phyloP scores from a whole-genome alignment of 1,139 yeast genomes.

The Yamadazyma trypodendri region DNA sequence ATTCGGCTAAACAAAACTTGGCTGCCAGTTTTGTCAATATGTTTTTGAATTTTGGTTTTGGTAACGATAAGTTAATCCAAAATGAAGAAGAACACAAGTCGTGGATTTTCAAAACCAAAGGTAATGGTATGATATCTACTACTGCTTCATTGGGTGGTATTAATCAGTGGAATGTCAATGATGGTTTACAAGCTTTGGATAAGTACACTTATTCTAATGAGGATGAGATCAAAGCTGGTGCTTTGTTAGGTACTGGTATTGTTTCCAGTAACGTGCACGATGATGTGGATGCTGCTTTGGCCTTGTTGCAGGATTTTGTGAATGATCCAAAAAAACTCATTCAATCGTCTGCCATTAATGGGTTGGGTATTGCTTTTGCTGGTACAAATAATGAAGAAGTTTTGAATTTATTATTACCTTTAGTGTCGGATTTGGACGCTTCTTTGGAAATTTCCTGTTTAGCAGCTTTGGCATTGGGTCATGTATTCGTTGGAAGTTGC shows the following conservation, averaged over 20 bases:
- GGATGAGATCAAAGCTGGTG: constrained; percentile 92
- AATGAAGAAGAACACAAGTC: constrained; percentile 70
- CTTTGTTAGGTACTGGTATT: constrained; percentile 91
- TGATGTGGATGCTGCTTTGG: constrained; percentile 90
- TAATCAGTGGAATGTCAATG: constrained; percentile 87
- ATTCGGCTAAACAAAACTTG: constrained; percentile 91
- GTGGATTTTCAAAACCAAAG: constrained; percentile 93
- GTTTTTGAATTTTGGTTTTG: constrained; percentile 87
- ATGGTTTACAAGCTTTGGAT: constrained; percentile 87
- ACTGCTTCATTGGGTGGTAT: constrained; percentile 91
- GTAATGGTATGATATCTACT: constrained; percentile 89
- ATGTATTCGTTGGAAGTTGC: constrained; percentile 93
- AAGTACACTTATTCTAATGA: constrained; percentile 85
- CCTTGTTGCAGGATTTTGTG: constrained; percentile 81
- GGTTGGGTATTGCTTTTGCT: constrained; percentile 93
- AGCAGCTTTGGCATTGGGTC: constrained; percentile 92
- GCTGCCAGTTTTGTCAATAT: constrained; percentile 96
- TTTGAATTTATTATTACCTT: constrained; percentile 73
- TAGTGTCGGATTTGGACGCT: constrained; percentile 75
- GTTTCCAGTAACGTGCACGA: constrained; percentile 95
- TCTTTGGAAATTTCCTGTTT: constrained; percentile 79
- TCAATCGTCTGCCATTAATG: constrained; percentile 81
- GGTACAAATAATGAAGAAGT: constrained; percentile 91
- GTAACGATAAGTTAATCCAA: constrained; percentile 77
- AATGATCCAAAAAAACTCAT: constrained; percentile 48